Percentiles rank a stretch among this genome's conserved stretches.
Evolutionary conservation across 257 asterid species (phyloP).

Genomic region (Solanum paucissectum): DNA sequence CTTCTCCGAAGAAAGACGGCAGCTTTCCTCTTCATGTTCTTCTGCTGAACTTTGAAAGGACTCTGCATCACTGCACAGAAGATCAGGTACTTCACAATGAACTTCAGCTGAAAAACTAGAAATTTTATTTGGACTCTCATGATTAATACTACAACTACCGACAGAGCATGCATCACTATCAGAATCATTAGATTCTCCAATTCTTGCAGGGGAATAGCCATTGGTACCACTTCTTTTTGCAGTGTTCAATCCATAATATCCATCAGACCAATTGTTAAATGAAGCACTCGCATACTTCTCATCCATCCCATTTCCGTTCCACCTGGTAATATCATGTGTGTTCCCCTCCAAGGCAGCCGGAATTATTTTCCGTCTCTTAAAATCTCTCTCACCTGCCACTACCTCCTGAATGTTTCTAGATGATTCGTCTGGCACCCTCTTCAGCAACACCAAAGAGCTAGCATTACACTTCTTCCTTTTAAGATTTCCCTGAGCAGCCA

Average conservation of each 20-base stretch:
- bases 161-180: conserved; percentile 26
- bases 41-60: conserved; percentile 13
- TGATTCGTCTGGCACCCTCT: conserved; percentile 14
- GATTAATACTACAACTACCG: conserved; percentile 22
- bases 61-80: conserved; percentile 30
- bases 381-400: conserved; percentile 1
- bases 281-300: conserved; percentile 3
- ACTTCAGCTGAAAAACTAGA: conserved; percentile 3
- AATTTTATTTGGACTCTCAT: background rate
- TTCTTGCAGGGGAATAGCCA: background rate
- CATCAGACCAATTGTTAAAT: conserved; percentile 3
- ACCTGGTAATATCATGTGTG: conserved; percentile 5
- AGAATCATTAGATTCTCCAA: conserved; percentile 9
- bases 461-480: conserved; percentile 4
- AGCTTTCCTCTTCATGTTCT: conserved; percentile 1
- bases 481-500: background rate
- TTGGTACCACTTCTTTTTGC: background rate
- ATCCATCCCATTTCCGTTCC: background rate
- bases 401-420: conserved; percentile 4
- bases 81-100: conserved; percentile 8
- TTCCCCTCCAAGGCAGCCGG: background rate
- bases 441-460: conserved; percentile 8
- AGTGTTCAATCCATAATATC: background rate
- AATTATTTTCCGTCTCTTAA: conserved; percentile 6
- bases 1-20: background rate